Evolutionary conservation across 257 asterid genomes (phyloP).

Genomic region (Salvia rosmarinus): DNA sequence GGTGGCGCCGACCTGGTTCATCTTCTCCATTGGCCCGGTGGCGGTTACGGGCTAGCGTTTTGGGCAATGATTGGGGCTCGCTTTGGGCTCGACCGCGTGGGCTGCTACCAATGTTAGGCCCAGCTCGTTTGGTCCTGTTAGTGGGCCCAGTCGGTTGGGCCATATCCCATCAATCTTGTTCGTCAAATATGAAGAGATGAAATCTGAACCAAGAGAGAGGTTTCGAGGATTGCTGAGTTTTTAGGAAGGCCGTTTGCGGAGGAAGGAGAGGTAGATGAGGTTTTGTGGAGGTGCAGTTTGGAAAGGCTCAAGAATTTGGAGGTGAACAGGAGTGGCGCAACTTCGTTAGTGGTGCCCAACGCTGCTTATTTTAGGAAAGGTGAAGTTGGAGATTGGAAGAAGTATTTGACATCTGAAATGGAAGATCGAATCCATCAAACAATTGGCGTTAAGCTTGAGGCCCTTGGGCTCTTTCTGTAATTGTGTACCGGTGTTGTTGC

Average conservation of each 20-base stretch:
- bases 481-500: too few species aligned
- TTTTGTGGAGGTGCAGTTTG: conserved; percentile 18
- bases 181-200: conserved; percentile 49
- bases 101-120: too few species aligned
- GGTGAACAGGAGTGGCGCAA: conserved; percentile 27
- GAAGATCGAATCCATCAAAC: conserved; percentile 31
- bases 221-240: conserved; percentile 40
- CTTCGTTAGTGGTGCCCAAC: conserved; percentile 29
- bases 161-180: too few species aligned
- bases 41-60: too few species aligned
- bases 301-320: conserved; percentile 26
- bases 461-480: conserved; percentile 39
- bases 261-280: conserved; percentile 27
- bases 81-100: too few species aligned
- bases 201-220: conserved; percentile 34
- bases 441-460: conserved; percentile 32
- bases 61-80: too few species aligned
- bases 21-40: too few species aligned
- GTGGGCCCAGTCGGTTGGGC: too few species aligned
- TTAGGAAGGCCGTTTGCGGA: conserved; percentile 43
- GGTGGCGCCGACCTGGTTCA: too few species aligned
- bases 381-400: conserved; percentile 50
- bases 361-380: conserved; percentile 43
- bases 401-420: conserved; percentile 39
- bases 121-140: too few species aligned